These are phyloP conservation scores for Alternaria incomplexa DNA, from an alignment of 2,329 filamentous ascomycete genomes.

Conservation along the genomic window DNA sequence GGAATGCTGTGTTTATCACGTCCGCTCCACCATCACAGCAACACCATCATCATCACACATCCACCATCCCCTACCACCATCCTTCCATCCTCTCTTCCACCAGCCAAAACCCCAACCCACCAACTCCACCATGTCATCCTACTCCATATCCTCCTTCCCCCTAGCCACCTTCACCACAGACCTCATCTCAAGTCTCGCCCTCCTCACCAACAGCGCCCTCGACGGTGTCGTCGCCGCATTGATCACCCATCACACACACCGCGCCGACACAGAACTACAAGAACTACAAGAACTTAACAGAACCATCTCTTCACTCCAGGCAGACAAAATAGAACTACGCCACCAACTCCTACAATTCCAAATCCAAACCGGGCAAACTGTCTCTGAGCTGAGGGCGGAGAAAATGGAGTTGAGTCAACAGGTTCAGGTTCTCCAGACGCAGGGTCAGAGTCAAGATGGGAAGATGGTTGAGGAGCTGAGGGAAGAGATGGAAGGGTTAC, in stretches of 20 bases:
- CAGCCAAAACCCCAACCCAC: not conserved
- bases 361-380: not conserved
- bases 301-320: not conserved
- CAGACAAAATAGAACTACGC: rapidly evolving
- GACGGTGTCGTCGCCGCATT: rapidly evolving
- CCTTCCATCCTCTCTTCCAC: not conserved
- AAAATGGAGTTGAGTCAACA: not conserved
- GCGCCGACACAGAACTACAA: not conserved
- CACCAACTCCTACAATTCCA: not conserved
- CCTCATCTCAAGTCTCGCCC: not conserved
- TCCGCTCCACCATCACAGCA: not conserved
- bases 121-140: not conserved
- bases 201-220: not conserved
- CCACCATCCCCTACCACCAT: not conserved
- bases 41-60: not conserved
- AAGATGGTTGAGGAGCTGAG: not conserved
- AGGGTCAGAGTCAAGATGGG: not conserved
- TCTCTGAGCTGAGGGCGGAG: not conserved
- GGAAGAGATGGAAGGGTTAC: not conserved
- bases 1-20: not conserved
- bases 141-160: not conserved
- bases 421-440: not conserved
- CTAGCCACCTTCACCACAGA: not conserved
- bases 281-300: not conserved
- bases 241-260: not conserved